These are phyloP conservation scores for Pseudogymnoascus sp. DNA, from an alignment of 2,329 filamentous ascomycete species.

Conservation along the genomic window DNA sequence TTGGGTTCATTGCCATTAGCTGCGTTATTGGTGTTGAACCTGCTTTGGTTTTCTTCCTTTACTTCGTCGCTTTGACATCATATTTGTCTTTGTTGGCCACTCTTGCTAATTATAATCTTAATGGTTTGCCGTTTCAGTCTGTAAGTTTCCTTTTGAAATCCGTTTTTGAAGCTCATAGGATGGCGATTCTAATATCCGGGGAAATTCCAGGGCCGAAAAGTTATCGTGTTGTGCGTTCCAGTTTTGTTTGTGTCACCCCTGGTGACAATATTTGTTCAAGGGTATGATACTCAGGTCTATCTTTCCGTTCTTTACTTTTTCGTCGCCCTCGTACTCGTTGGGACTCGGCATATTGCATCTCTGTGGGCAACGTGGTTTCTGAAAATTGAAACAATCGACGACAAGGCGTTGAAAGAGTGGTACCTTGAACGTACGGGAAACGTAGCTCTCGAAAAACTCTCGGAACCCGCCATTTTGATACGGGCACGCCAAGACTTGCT, in stretches of 20 bases:
- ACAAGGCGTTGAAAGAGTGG: slow-evolving; percentile 40
- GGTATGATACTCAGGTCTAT: slow-evolving; percentile 50
- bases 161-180: too few species aligned
- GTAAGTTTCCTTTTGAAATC: slow-evolving; percentile 20
- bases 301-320: slow-evolving; percentile 47
- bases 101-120: slow-evolving; percentile 42
- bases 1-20: slow-evolving; percentile 41
- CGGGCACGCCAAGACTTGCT: too few species aligned
- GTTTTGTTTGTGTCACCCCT: slow-evolving; percentile 50
- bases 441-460: too few species aligned
- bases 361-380: slow-evolving; percentile 54
- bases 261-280: slow-evolving; percentile 44
- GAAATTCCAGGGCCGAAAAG: slow-evolving; percentile 37
- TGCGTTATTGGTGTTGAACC: slow-evolving; percentile 36
- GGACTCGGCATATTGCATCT: slow-evolving; percentile 44
- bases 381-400: slow-evolving; percentile 43
- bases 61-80: slow-evolving; percentile 48
- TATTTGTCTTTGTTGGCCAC: slow-evolving; percentile 51
- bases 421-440: slow-evolving; percentile 19
- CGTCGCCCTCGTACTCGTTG: slow-evolving; percentile 42
- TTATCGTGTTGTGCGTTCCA: slow-evolving; percentile 49
- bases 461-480: too few species aligned
- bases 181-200: too few species aligned
- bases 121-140: slow-evolving; percentile 43
- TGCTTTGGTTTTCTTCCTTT: slow-evolving; percentile 52